A percentile compares a stretch with the other conserved stretches of the same genome.
phyloP scores from a whole-genome alignment of 2,329 filamentous ascomycete species.

The Pseudocercospora ulei region DNA sequence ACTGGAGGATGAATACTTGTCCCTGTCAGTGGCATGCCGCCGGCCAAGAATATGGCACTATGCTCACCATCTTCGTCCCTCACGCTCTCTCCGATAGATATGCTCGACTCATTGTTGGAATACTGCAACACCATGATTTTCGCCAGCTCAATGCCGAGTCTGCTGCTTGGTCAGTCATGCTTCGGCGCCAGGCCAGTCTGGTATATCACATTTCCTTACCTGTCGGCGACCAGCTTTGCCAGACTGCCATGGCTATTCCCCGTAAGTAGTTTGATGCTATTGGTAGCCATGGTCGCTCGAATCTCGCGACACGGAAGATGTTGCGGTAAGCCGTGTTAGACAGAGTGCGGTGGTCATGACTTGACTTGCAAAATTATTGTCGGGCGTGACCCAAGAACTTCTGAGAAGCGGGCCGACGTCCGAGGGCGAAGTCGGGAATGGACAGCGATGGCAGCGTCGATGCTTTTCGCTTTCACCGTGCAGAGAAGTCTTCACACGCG shows the following conservation, averaged over 20 bases:
- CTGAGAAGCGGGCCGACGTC: too few relatives aligned
- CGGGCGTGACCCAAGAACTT: conserved; percentile 3
- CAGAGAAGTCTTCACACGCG: too few relatives aligned
- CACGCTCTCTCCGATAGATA: conserved; percentile 92
- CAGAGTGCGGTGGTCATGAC: conserved; percentile 17
- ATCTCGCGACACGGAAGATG: conserved; percentile 7
- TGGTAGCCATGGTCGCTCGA: conserved; percentile 51
- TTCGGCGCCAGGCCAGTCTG: conserved; percentile 9
- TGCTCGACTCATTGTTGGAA: conserved; percentile 77
- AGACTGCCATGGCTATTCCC: conserved; percentile 66
- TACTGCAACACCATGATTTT: conserved; percentile 75
- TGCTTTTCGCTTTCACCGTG: too few relatives aligned
- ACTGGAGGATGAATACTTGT: conserved; percentile 84
- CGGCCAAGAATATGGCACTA: background rate
- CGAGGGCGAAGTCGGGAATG: background rate
- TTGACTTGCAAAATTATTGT: conserved; percentile 1
- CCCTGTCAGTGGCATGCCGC: conserved; percentile 9
- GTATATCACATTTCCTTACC: conserved; percentile 40
- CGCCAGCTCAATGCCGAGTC: conserved; percentile 65
- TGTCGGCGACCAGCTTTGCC: conserved; percentile 57
- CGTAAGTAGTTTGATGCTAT: conserved; percentile 65
- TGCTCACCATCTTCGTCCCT: conserved; percentile 78
- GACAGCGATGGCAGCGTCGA: background rate
- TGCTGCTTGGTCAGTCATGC: conserved; percentile 32
- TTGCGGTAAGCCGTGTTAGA: conserved; percentile 11